A percentile compares a stretch with the other conserved stretches of the same genome.
These are phyloP conservation scores for Royoungia palumana DNA, from an alignment of 768 basidiomycete species.

Conservation along the genomic window DNA sequence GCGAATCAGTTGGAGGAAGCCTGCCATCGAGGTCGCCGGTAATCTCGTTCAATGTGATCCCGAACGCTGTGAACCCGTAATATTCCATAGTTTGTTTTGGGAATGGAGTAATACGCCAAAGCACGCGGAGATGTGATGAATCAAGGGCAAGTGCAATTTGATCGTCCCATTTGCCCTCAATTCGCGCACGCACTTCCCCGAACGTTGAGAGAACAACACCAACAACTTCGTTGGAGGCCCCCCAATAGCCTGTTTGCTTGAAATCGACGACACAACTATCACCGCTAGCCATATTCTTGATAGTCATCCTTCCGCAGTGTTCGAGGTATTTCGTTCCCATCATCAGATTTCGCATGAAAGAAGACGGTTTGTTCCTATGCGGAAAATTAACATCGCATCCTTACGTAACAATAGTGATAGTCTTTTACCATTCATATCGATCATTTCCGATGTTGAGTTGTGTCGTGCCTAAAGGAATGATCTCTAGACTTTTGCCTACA, in stretches of 20 bases:
- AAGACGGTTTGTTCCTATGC: slow-evolving; percentile 78
- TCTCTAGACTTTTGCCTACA: slow-evolving; percentile 83
- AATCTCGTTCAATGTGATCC: slow-evolving; percentile 79
- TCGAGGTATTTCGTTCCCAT: slow-evolving; percentile 90
- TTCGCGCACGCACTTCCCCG: slow-evolving; percentile 52
- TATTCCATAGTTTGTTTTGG: slow-evolving; percentile 66
- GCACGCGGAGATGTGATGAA: slow-evolving; percentile 62
- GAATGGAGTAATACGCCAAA: slow-evolving; percentile 77
- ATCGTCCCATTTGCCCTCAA: slow-evolving; percentile 94
- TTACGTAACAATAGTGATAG: not conserved
- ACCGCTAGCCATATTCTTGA: slow-evolving; percentile 57
- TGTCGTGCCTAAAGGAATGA: slow-evolving; percentile 74
- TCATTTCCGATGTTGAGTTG: slow-evolving; percentile 65
- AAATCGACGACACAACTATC: slow-evolving; percentile 74
- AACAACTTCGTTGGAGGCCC: slow-evolving; percentile 66
- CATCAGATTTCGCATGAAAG: slow-evolving; percentile 86
- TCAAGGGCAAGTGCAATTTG: slow-evolving; percentile 68
- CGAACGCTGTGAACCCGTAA: slow-evolving; percentile 82
- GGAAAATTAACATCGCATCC: not conserved
- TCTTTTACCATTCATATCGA: slow-evolving; percentile 63
- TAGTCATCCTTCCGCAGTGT: slow-evolving; percentile 75
- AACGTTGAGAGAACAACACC: slow-evolving; percentile 54
- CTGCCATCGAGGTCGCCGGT: slow-evolving; percentile 59
- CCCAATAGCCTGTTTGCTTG: slow-evolving; percentile 84
- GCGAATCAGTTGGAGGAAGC: slow-evolving; percentile 79